Conservation (phyloP, 2,329 filamentous ascomycete genomes). For the Trichoderma sp. region DNA sequence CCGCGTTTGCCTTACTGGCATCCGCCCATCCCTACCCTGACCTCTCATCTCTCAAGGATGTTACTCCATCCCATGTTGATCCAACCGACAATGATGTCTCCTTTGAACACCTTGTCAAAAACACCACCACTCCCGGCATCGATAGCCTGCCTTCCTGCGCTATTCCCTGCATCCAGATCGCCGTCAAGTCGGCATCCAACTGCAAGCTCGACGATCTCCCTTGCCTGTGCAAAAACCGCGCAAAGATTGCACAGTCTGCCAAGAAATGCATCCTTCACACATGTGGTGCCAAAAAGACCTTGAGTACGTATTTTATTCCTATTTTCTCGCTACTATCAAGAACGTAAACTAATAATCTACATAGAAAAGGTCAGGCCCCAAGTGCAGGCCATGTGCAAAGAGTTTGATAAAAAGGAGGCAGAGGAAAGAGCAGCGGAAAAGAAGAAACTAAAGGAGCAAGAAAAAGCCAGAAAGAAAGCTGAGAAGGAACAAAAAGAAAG, state of each 20-base stretch:
- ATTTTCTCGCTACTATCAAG: background rate
- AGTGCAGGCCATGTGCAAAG: background rate
- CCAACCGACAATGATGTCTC: background rate
- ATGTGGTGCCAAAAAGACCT: background rate
- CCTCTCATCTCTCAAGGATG: too few relatives aligned
- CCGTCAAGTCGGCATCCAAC: background rate
- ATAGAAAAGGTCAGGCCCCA: background rate
- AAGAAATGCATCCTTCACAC: background rate
- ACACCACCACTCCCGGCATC: background rate
- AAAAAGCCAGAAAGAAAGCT: background rate
- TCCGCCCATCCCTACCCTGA: background rate
- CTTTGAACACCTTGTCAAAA: background rate
- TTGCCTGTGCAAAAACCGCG: constrained; percentile 10
- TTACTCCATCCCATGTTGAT: too few relatives aligned
- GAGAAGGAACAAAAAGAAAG: background rate
- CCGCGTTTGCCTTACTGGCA: background rate
- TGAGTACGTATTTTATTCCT: background rate
- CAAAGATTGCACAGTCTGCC: constrained; percentile 9
- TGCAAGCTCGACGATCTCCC: background rate
- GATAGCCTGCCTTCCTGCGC: background rate
- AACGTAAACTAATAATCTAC: background rate
- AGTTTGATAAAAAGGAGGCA: background rate
- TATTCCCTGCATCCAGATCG: background rate
- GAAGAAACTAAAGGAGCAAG: background rate
- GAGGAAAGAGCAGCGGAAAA: background rate